phyloP scores from a whole-genome alignment of 2,329 filamentous ascomycete genomes.

The Didymella segeticola region DNA sequence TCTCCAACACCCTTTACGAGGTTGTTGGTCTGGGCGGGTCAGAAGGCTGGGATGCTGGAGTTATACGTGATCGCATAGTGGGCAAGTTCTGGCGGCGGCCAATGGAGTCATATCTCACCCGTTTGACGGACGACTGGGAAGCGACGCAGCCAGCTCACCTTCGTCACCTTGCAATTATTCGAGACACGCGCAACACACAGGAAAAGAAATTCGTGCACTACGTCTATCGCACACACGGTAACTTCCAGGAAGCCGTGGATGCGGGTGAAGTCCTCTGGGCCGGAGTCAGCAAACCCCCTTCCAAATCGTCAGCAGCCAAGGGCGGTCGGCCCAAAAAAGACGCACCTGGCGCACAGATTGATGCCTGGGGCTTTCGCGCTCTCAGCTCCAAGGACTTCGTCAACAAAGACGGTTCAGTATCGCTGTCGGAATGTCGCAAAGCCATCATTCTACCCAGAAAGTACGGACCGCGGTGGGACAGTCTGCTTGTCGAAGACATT shows the following conservation, averaged over 20 bases:
- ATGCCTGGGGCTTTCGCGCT: constrained; percentile 41
- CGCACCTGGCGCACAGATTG: constrained; percentile 14
- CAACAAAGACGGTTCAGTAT: constrained; percentile 30
- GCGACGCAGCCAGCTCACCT: constrained; percentile 65
- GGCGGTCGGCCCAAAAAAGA: constrained; percentile 23
- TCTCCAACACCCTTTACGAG: constrained; percentile 62
- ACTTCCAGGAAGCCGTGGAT: constrained; percentile 62
- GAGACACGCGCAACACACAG: constrained; percentile 58
- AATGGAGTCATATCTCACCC: constrained; percentile 59
- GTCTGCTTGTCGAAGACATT: constrained; percentile 27
- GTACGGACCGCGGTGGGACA: constrained; percentile 37
- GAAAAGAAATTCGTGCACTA: constrained; percentile 57
- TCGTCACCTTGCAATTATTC: constrained; percentile 62
- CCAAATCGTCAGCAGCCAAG: constrained; percentile 34
- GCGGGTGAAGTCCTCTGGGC: constrained; percentile 60
- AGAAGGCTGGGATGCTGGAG: constrained; percentile 58
- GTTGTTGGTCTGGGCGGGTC: constrained; percentile 55
- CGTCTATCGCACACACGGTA: constrained; percentile 60
- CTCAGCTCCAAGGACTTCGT: constrained; percentile 30
- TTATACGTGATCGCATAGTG: constrained; percentile 48
- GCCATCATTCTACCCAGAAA: constrained; percentile 28
- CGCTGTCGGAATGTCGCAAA: constrained; percentile 33
- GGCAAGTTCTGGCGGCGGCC: constrained; percentile 63
- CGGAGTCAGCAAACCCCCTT: constrained; percentile 52
- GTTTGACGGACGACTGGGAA: constrained; percentile 64